Percentiles rank a stretch among this genome's conserved stretches.
These are phyloP conservation scores for Neurospora sp. DNA, from an alignment of 2,329 filamentous ascomycete species.

Conservation along the genomic window DNA sequence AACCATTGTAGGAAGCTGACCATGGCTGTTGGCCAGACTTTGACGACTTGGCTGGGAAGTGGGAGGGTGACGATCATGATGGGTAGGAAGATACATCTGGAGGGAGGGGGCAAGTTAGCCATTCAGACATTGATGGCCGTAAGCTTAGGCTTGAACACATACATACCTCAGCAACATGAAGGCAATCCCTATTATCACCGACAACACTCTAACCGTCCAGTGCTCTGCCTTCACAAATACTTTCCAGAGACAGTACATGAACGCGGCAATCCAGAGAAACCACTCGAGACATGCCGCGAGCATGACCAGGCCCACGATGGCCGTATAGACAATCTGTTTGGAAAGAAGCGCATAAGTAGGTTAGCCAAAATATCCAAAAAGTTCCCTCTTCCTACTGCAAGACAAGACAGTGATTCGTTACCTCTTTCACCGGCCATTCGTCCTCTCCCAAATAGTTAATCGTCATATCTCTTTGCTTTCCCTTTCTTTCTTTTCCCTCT, in stretches of 20 bases:
- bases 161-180: slow-evolving; percentile 76
- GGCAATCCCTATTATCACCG: slow-evolving; percentile 61
- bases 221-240: slow-evolving; percentile 84
- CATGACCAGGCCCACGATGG: slow-evolving; percentile 74
- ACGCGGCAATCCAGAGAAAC: slow-evolving; percentile 90
- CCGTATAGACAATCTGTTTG: slow-evolving; percentile 70
- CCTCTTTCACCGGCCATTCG: slow-evolving; percentile 43
- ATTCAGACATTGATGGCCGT: background rate
- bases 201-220: slow-evolving; percentile 70
- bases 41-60: slow-evolving; percentile 61
- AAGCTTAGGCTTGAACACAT: slow-evolving; percentile 13
- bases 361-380: slow-evolving; percentile 10
- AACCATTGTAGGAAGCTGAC: slow-evolving; percentile 80
- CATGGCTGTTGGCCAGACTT: slow-evolving; percentile 61
- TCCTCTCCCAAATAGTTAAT: slow-evolving; percentile 24
- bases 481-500: background rate
- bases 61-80: slow-evolving; percentile 92
- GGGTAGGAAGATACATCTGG: slow-evolving; percentile 73
- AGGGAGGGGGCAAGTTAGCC: slow-evolving; percentile 9
- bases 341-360: background rate
- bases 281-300: slow-evolving; percentile 81
- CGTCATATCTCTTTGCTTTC: background rate
- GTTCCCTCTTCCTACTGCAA: no score
- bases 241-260: slow-evolving; percentile 82
- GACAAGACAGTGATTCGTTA: slow-evolving; percentile 13